Evolutionary conservation across 1,284 basidiomycete genomes (phyloP).

Genomic region (Apiotrichum brassicae): DNA sequence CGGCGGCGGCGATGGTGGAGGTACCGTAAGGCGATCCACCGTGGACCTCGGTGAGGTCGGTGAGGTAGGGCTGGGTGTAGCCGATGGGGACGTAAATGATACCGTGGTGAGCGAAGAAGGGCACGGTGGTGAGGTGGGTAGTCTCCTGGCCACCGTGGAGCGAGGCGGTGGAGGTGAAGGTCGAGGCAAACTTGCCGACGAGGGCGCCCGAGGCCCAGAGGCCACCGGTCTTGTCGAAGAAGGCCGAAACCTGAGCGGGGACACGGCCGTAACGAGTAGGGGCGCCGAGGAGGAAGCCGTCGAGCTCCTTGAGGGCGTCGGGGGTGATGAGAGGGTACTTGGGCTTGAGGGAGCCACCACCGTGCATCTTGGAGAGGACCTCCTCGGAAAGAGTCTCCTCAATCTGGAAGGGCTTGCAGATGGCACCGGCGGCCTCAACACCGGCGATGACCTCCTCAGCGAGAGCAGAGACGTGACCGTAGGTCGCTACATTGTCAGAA

Average conservation of each 20-base stretch:
- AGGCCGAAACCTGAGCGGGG: conserved; percentile 50
- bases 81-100: conserved; percentile 65
- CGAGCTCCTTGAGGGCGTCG: conserved; percentile 57
- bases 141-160: conserved; percentile 50
- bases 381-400: conserved; percentile 78
- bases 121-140: conserved; percentile 60
- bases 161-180: conserved; percentile 37
- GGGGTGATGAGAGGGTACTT: conserved; percentile 67
- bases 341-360: conserved; percentile 50
- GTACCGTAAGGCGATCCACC: conserved; percentile 64
- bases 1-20: conserved; percentile 59
- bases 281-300: conserved; percentile 58
- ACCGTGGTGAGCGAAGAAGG: conserved; percentile 67
- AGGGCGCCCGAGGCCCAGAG: conserved; percentile 66
- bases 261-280: conserved; percentile 63
- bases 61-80: conserved; percentile 58
- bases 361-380: conserved; percentile 69
- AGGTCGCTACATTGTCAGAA: no score
- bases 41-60: conserved; percentile 58
- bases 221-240: conserved; percentile 67
- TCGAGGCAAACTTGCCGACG: conserved; percentile 62
- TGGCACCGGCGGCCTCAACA: conserved; percentile 63
- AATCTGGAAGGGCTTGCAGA: conserved; percentile 64
- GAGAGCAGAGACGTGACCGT: conserved; percentile 64
- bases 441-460: conserved; percentile 72